Percentiles rank a stretch among this genome's conserved stretches.
Evolutionary conservation across 805 yeast species (phyloP).

Genomic region (Suhomyces kilbournensis): DNA sequence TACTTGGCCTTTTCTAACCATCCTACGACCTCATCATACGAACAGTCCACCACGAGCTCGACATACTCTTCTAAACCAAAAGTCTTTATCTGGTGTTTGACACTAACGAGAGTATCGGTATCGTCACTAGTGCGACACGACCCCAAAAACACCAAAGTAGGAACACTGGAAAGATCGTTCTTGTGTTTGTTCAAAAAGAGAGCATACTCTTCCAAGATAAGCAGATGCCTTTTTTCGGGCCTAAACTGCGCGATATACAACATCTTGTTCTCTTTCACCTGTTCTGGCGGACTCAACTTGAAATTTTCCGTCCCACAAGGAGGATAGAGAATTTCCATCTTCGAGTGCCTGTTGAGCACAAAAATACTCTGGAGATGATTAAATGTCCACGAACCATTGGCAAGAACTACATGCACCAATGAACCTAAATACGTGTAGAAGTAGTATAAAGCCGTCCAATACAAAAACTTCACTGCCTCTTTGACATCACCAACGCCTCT

Average conservation of each 20-base stretch:
- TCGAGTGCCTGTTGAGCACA: slow-evolving; percentile 40
- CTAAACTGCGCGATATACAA: slow-evolving; percentile 88
- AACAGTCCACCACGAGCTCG: slow-evolving; percentile 69
- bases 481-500: slow-evolving; percentile 20
- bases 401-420: slow-evolving; percentile 60
- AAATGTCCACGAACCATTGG: slow-evolving; percentile 91
- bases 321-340: slow-evolving; percentile 65
- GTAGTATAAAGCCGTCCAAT: slow-evolving; percentile 70
- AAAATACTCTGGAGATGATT: slow-evolving; percentile 70
- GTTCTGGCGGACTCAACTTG: slow-evolving; percentile 11
- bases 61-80: slow-evolving; percentile 30
- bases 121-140: slow-evolving; percentile 75
- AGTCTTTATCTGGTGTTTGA: slow-evolving; percentile 42
- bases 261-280: slow-evolving; percentile 34
- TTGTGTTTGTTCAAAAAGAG: slow-evolving; percentile 41
- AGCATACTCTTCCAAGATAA: slow-evolving; percentile 64
- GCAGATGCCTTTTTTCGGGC: slow-evolving; percentile 86
- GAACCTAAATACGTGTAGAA: slow-evolving; percentile 66
- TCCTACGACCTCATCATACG: slow-evolving; percentile 58
- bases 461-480: slow-evolving; percentile 45
- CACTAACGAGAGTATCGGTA: slow-evolving; percentile 49
- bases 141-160: slow-evolving; percentile 75
- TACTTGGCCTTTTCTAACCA: slow-evolving; percentile 56
- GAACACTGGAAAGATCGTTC: slow-evolving; percentile 24
- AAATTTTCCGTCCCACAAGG: slow-evolving; percentile 76